These are phyloP conservation scores for Blastobotrys terrestris DNA, from an alignment of 805 yeast species.

Conservation along the genomic window DNA sequence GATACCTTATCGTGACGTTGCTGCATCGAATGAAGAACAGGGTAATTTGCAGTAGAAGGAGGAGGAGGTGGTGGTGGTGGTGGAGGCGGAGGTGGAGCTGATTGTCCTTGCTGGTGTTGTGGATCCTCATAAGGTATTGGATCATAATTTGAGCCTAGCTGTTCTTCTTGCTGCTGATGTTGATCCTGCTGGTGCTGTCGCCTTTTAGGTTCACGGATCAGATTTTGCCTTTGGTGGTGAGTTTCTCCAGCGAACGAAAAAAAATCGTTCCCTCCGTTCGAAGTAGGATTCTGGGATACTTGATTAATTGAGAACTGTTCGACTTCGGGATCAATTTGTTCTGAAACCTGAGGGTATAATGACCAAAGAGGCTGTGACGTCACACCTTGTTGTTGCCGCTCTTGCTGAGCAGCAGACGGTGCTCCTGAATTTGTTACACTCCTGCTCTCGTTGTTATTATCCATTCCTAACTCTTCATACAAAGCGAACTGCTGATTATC, in stretches of 20 bases:
- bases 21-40: not conserved
- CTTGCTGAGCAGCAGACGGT: too few relatives aligned
- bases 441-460: not conserved
- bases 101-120: conserved; percentile 11
- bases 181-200: conserved; percentile 10
- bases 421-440: not conserved
- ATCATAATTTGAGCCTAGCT: not conserved
- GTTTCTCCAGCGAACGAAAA: conserved; percentile 14
- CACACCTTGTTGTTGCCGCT: not conserved
- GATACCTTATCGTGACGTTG: conserved; percentile 2
- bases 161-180: conserved; percentile 9
- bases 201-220: conserved; percentile 2
- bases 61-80: not conserved
- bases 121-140: conserved; percentile 2
- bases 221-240: conserved; percentile 13
- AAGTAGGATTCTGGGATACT: not conserved
- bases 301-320: conserved; percentile 5
- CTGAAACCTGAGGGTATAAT: conserved; percentile 5
- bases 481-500: not conserved
- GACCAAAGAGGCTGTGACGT: conserved; percentile 19
- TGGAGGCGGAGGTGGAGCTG: not conserved
- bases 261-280: not conserved
- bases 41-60: not conserved
- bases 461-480: not conserved
- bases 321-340: not conserved